Evolutionary conservation across 1,139 yeast genomes (phyloP).

Genomic region (Sugiyamaella pinicola): DNA sequence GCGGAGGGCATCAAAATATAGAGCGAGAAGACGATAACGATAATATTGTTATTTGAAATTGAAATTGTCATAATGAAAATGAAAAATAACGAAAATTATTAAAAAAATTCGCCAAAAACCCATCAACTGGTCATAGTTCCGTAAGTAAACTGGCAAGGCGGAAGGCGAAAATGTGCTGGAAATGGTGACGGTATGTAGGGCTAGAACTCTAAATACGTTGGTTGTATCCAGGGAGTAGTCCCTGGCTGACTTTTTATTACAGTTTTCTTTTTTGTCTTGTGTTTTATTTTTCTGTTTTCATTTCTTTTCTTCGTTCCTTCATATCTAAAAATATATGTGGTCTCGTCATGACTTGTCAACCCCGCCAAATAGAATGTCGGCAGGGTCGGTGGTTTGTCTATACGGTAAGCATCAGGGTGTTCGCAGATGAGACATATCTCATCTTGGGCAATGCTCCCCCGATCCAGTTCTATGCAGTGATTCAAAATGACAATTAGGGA

Average conservation of each 20-base stretch:
- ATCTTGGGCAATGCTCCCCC: not conserved
- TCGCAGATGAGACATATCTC: slow-evolving; percentile 6
- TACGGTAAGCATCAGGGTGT: slow-evolving; percentile 5
- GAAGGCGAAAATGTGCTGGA: not conserved
- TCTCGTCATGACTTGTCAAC: not conserved
- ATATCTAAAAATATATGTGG: slow-evolving; percentile 2
- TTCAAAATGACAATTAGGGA: not conserved
- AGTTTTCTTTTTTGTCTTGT: not conserved
- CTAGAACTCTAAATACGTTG: not conserved
- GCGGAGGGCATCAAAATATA: too few relatives aligned
- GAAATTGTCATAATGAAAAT: too few relatives aligned
- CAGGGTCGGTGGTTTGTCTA: not conserved
- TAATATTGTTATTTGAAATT: too few relatives aligned
- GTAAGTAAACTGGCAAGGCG: not conserved
- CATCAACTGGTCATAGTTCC: too few relatives aligned
- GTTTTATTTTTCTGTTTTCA: not conserved
- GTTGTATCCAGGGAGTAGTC: too few relatives aligned
- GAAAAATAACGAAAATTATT: too few relatives aligned
- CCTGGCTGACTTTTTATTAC: too few relatives aligned
- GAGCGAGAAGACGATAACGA: too few relatives aligned
- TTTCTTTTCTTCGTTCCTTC: slow-evolving; percentile 7
- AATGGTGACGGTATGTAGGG: not conserved
- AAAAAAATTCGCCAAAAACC: too few relatives aligned
- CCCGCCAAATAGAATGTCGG: slow-evolving; percentile 1
- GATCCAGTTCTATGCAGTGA: slow-evolving; percentile 2